A percentile compares a stretch with the other conserved stretches of the same genome.
Conservation (phyloP, 257 asterid genomes). For the Solanum megistacrolobum region DNA sequence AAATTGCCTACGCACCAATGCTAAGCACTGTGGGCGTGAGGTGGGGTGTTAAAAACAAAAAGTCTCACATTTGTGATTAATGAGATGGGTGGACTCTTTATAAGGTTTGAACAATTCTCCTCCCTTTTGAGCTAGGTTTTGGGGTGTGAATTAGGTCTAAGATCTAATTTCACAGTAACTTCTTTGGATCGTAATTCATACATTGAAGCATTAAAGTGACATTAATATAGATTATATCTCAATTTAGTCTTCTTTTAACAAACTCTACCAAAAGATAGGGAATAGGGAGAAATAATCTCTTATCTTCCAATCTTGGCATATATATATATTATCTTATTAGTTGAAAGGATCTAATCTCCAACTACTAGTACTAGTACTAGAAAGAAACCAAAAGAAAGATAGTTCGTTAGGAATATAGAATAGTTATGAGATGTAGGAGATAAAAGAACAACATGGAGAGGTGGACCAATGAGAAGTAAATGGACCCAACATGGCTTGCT, state of each 20-base stretch:
- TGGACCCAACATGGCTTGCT: slow-evolving; percentile 69
- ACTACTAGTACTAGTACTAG: neutral
- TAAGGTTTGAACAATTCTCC: no score
- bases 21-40: no score
- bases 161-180: neutral
- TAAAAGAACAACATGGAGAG: neutral
- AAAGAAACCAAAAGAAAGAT: neutral
- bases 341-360: neutral
- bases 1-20: no score
- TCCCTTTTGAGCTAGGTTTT: no score
- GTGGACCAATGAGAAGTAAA: slow-evolving; percentile 29
- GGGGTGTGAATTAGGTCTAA: no score
- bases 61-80: no score
- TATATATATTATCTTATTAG: neutral
- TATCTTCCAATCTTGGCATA: no score
- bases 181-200: neutral
- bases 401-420: neutral
- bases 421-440: neutral
- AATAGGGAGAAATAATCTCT: neutral
- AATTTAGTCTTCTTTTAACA: neutral
- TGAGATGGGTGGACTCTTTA: no score
- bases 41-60: no score
- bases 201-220: neutral
- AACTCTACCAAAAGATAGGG: neutral
- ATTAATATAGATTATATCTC: neutral